These are phyloP conservation scores for Graphium sp. DNA, from an alignment of 2,329 filamentous ascomycete genomes.

Conservation along the genomic window DNA sequence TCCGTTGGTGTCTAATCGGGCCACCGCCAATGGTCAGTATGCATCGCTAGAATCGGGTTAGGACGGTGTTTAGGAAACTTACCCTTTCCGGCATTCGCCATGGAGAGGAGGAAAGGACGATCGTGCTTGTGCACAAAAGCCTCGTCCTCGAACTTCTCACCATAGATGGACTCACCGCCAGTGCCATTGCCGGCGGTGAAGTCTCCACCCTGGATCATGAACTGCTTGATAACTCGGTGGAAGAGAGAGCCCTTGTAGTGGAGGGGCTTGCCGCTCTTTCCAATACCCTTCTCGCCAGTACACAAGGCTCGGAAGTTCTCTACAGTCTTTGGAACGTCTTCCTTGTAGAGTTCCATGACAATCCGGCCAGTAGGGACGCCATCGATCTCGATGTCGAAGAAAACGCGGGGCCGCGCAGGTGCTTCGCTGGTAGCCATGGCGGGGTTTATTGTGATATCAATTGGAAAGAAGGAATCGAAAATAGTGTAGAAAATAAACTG, in stretches of 20 bases:
- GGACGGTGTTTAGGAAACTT: conserved; percentile 16
- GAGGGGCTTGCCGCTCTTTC: conserved; percentile 67
- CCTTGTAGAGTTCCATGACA: conserved; percentile 64
- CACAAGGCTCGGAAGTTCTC: conserved; percentile 93
- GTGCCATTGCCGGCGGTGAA: conserved; percentile 92
- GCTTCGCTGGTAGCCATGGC: conserved; percentile 17
- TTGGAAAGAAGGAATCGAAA: conserved; percentile 2
- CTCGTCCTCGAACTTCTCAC: conserved; percentile 93
- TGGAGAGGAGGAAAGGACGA: conserved; percentile 82
- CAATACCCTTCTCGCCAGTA: conserved; percentile 82
- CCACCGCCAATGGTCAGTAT: conserved; percentile 7
- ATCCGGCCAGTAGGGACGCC: conserved; percentile 58
- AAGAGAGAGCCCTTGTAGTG: conserved; percentile 89
- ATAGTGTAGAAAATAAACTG: background rate
- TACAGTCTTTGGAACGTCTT: conserved; percentile 80
- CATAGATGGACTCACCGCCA: conserved; percentile 93
- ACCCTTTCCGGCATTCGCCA: conserved; percentile 94
- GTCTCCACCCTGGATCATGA: conserved; percentile 98
- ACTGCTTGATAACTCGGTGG: conserved; percentile 94
- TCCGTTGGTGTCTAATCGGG: conserved; percentile 91
- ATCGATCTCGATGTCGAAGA: conserved; percentile 82
- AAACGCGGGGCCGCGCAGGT: conserved; percentile 56
- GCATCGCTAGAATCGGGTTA: background rate
- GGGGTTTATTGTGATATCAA: conserved; percentile 4
- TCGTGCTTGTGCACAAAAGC: conserved; percentile 89